Conservation (phyloP, 129 eudicot species). For the Tagetes erecta region DNA sequence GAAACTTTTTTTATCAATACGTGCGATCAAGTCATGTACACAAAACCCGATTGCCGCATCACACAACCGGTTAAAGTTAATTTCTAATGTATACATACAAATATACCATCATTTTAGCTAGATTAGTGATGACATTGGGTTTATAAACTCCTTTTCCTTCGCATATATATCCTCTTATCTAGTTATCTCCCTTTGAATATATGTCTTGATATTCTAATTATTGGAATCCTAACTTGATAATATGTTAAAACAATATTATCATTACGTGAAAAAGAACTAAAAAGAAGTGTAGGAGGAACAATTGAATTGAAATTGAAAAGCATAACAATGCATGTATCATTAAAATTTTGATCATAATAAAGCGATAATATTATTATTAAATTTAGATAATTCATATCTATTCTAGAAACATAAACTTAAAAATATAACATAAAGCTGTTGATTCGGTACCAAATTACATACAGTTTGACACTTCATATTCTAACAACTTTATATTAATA, state of each 20-base stretch:
- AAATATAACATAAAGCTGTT: constrained; percentile 3
- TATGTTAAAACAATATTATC: background rate
- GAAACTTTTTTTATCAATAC: too few relatives aligned
- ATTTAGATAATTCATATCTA: background rate
- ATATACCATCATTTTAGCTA: too few relatives aligned
- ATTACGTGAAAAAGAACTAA: background rate
- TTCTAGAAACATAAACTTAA: background rate
- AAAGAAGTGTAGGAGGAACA: background rate
- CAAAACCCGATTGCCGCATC: too few relatives aligned
- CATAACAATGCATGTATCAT: background rate
- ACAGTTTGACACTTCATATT: constrained; percentile 11
- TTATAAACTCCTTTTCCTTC: too few relatives aligned
- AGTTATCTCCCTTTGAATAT: background rate
- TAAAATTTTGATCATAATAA: background rate
- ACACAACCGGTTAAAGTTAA: too few relatives aligned
- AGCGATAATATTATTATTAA: background rate
- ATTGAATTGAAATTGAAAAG: background rate
- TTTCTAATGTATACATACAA: too few relatives aligned
- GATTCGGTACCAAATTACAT: constrained; percentile 6
- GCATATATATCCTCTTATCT: background rate
- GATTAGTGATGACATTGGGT: too few relatives aligned
- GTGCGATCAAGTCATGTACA: too few relatives aligned
- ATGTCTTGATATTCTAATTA: background rate
- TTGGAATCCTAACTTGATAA: background rate
- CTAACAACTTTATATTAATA: background rate